Evolutionary conservation across 345 rosid genomes (phyloP), one percentile per base, ranked within the genome.

Genomic region (Zanthoxylum bungeanum): DNA sequence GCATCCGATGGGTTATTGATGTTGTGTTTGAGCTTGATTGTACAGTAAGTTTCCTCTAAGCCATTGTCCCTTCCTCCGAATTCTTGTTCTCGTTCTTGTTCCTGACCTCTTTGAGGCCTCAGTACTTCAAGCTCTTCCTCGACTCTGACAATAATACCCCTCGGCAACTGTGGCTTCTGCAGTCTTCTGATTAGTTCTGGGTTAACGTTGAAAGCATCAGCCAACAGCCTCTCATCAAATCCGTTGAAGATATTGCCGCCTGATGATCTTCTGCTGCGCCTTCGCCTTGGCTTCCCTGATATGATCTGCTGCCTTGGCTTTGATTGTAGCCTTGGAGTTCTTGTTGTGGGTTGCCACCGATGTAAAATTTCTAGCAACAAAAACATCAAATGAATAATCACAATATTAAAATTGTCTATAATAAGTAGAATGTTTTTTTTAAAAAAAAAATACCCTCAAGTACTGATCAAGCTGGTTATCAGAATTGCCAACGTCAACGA

Each of bases 121-220:
- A 76, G 2, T 16, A 89, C 28, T 55, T 77, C 72, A 60, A 87
- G 85, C 5, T 78, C 83, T 5, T 71, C 70, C 64, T 73, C 72
- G 28, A 78, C 83, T 8, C 71, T 50, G 27, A 92, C 76, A 9
- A 92, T 88, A 75, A 79, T 79, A 64, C 98, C 98, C 62, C 85
- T 82, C 65, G 69, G 56, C 21, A 78, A 88, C 2, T 74, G 70
- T n/a, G 76, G 74, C 50, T 70, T 76, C 76, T 78, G 82, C 1
- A 92, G 53, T 78, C 70, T 73, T 69, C 53, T 79, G 11, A 89
- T 93, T 25, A 85, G 83, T 33, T 79, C 66, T 1, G 56, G 25
- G 68, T 86, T 82, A 59, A 88, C 75, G 30, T 79, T 75, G 70
- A 87, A 81, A 14, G 86, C 78, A 34, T 83, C 87, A 0, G 87